A percentile compares a stretch with the other conserved stretches of the same genome.
phyloP scores from a whole-genome alignment of 2,329 filamentous ascomycete genomes.

The Fonsecaea erecta region DNA sequence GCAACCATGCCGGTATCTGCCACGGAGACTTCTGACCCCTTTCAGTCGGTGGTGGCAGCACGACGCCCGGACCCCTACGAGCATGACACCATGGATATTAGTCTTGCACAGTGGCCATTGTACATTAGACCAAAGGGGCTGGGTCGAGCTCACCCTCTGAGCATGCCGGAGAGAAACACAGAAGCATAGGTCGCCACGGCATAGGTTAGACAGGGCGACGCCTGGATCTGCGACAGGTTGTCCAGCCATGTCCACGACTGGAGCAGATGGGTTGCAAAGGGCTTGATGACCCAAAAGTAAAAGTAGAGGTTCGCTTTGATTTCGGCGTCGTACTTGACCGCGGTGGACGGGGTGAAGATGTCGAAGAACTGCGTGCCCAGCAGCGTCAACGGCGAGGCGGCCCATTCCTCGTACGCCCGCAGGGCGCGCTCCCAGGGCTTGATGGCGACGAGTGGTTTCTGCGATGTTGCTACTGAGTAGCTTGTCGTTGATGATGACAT shows the following conservation, averaged over 20 bases:
- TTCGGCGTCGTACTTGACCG: slow-evolving; percentile 18
- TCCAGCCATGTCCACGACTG: slow-evolving; percentile 29
- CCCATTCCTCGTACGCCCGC: slow-evolving; percentile 11
- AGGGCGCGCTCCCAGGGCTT: slow-evolving; percentile 5
- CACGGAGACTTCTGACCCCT: slow-evolving; percentile 19
- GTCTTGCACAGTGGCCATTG: neutral
- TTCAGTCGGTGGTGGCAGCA: slow-evolving; percentile 26
- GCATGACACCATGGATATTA: neutral
- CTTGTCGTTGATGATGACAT: neutral
- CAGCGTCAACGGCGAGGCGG: slow-evolving; percentile 3
- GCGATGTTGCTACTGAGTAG: neutral
- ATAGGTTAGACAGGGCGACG: slow-evolving; percentile 27
- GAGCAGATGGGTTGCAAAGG: slow-evolving; percentile 28
- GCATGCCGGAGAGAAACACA: slow-evolving; percentile 27
- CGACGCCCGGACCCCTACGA: slow-evolving; percentile 25
- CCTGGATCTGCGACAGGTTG: slow-evolving; percentile 28
- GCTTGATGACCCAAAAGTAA: slow-evolving; percentile 28
- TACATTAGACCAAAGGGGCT: too few relatives aligned
- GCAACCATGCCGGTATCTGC: slow-evolving; percentile 29
- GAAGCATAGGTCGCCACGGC: slow-evolving; percentile 31
- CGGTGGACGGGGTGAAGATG: slow-evolving; percentile 14
- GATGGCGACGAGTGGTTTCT: slow-evolving; percentile 2
- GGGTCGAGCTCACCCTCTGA: slow-evolving; percentile 7
- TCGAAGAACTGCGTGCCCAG: slow-evolving; percentile 25
- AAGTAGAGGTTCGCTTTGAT: slow-evolving; percentile 26